These are phyloP conservation scores for Nakazawaea populi DNA, from an alignment of 805 yeast species.

Conservation along the genomic window DNA sequence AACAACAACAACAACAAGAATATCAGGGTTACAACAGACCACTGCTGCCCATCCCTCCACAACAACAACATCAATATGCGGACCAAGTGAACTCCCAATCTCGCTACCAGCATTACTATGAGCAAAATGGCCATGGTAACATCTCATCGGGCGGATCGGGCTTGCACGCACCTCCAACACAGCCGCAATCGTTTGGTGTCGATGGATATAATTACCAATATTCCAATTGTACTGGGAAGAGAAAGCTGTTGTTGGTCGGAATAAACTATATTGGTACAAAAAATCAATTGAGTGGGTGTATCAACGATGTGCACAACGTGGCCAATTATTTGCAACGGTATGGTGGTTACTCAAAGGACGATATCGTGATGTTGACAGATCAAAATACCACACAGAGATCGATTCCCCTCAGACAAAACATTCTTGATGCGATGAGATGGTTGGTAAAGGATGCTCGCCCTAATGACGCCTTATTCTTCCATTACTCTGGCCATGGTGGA, in stretches of 20 bases:
- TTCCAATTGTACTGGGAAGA: slow-evolving; percentile 60
- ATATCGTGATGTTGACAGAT: slow-evolving; percentile 50
- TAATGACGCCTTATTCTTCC: slow-evolving; percentile 71
- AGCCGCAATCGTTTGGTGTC: slow-evolving; percentile 17
- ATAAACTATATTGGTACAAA: slow-evolving; percentile 61
- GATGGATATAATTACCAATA: slow-evolving; percentile 39
- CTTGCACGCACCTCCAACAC: slow-evolving; percentile 12
- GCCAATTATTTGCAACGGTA: slow-evolving; percentile 31
- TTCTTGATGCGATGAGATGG: slow-evolving; percentile 70
- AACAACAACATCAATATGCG: slow-evolving; percentile 8
- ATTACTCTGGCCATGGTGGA: slow-evolving; percentile 79
- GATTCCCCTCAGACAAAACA: slow-evolving; percentile 59
- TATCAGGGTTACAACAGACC: slow-evolving; percentile 51
- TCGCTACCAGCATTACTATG: slow-evolving; percentile 10
- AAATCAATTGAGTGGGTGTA: slow-evolving; percentile 60
- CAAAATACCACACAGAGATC: slow-evolving; percentile 36
- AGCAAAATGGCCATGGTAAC: slow-evolving; percentile 4
- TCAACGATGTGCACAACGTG: slow-evolving; percentile 58
- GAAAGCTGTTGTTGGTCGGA: slow-evolving; percentile 66
- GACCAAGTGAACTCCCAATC: slow-evolving; percentile 13
- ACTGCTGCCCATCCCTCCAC: slow-evolving; percentile 10
- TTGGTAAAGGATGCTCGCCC: slow-evolving; percentile 61
- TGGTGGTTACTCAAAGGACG: slow-evolving; percentile 40
- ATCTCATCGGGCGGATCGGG: slow-evolving; percentile 6
- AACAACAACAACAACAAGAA: slow-evolving; percentile 30